A percentile compares a stretch with the other conserved stretches of the same genome.
Evolutionary conservation across 1,139 yeast genomes (phyloP).

Genomic region (Hansenula sp.): DNA sequence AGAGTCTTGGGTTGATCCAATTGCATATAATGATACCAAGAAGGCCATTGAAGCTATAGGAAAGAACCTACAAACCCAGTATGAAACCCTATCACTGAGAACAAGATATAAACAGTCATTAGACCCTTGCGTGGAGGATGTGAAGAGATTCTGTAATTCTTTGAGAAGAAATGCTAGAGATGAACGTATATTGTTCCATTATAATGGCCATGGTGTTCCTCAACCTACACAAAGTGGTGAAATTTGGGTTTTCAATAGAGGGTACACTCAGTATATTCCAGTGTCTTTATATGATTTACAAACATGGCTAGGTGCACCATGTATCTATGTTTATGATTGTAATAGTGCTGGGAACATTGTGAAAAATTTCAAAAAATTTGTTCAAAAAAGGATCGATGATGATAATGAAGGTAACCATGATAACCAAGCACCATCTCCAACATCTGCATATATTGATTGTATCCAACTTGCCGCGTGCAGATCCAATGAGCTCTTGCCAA

Average conservation of each 20-base stretch:
- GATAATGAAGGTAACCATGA: conserved; percentile 76
- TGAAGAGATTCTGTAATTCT: conserved; percentile 86
- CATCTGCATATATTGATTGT: conserved; percentile 66
- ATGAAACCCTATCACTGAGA: conserved; percentile 82
- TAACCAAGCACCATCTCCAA: conserved; percentile 55
- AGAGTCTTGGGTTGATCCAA: conserved; percentile 94
- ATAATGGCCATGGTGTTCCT: conserved; percentile 99
- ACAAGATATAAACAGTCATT: conserved; percentile 87
- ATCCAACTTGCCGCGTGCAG: conserved; percentile 93
- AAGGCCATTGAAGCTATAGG: conserved; percentile 93
- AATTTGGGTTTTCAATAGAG: conserved; percentile 96
- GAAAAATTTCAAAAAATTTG: conserved; percentile 83
- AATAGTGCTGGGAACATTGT: conserved; percentile 94
- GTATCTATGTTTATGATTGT: conserved; percentile 92
- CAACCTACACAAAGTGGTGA: conserved; percentile 98
- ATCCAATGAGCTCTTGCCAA: conserved; percentile 80
- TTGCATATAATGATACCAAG: conserved; percentile 78
- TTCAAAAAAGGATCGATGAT: conserved; percentile 85
- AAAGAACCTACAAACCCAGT: conserved; percentile 79
- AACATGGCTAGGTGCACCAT: conserved; percentile 98
- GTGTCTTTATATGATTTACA: conserved; percentile 90
- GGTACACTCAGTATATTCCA: conserved; percentile 96
- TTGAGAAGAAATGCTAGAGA: conserved; percentile 89
- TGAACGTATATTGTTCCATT: conserved; percentile 85
- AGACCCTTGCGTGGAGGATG: conserved; percentile 96